Conservation (phyloP, 805 yeast genomes). For the Candida insectalens region DNA sequence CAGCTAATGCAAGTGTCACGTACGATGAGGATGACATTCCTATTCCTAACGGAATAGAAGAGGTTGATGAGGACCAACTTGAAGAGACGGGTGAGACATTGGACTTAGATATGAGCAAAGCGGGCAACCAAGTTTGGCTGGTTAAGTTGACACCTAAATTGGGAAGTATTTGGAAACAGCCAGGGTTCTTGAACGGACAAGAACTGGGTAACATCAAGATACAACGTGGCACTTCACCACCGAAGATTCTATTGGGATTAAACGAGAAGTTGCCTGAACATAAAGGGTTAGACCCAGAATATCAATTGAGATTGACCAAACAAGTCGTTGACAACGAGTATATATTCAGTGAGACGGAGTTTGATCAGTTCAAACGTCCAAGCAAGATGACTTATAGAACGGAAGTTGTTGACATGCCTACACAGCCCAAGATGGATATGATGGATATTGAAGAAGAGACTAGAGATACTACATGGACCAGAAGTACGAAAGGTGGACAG, state of each 20-base stretch:
- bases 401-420: slow-evolving; percentile 42
- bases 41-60: slow-evolving; percentile 26
- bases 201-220: slow-evolving; percentile 76
- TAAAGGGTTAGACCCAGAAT: slow-evolving; percentile 68
- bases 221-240: slow-evolving; percentile 30
- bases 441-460: slow-evolving; percentile 26
- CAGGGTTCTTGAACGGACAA: slow-evolving; percentile 55
- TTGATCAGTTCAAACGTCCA: slow-evolving; percentile 49
- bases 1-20: too few species aligned
- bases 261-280: slow-evolving; percentile 37
- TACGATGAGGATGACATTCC: slow-evolving; percentile 24
- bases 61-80: slow-evolving; percentile 24
- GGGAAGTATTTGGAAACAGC: slow-evolving; percentile 70
- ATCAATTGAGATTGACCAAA: slow-evolving; percentile 70
- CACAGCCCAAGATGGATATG: slow-evolving; percentile 37
- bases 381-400: slow-evolving; percentile 37
- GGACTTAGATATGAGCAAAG: slow-evolving; percentile 59
- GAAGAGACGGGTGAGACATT: slow-evolving; percentile 51
- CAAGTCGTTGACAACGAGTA: slow-evolving; percentile 77
- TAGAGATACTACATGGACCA: slow-evolving; percentile 24
- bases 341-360: slow-evolving; percentile 80
- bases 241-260: slow-evolving; percentile 47
- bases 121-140: slow-evolving; percentile 78
- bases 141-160: slow-evolving; percentile 84
- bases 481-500: slow-evolving; percentile 14